These are phyloP conservation scores for Leucogyrophana mollusca DNA, from an alignment of 768 basidiomycete species.

Conservation along the genomic window DNA sequence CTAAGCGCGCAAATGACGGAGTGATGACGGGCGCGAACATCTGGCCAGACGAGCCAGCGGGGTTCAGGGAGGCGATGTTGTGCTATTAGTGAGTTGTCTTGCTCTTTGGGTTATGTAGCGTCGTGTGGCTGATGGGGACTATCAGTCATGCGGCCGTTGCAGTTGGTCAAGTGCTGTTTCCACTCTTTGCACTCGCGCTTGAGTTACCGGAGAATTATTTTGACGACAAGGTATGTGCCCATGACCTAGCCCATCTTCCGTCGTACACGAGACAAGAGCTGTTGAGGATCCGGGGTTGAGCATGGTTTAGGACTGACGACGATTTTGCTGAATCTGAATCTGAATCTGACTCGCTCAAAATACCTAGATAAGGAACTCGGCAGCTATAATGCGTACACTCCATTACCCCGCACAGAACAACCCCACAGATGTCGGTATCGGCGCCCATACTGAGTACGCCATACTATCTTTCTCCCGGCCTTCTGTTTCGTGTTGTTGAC, in stretches of 20 bases:
- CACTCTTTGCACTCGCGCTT: constrained; percentile 69
- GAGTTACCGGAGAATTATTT: constrained; percentile 61
- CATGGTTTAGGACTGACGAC: too few relatives aligned
- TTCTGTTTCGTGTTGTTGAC: background rate
- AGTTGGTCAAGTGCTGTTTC: constrained; percentile 60
- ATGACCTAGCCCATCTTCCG: too few relatives aligned
- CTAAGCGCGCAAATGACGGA: constrained; percentile 40
- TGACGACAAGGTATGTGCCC: constrained; percentile 64
- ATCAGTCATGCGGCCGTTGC: constrained; percentile 49
- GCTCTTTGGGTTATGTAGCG: constrained; percentile 17
- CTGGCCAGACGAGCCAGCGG: constrained; percentile 68
- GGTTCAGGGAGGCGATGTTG: constrained; percentile 58
- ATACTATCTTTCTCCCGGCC: background rate
- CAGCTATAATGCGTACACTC: constrained; percentile 64
- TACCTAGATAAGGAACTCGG: constrained; percentile 62
- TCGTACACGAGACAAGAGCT: too few relatives aligned
- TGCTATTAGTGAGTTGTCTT: constrained; percentile 59
- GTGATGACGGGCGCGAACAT: constrained; percentile 71
- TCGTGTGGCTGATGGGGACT: background rate
- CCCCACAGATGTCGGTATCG: constrained; percentile 56
- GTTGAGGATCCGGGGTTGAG: too few relatives aligned
- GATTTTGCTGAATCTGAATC: too few relatives aligned
- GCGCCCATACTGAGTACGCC: constrained; percentile 75
- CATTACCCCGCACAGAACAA: constrained; percentile 77
- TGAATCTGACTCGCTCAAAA: too few relatives aligned